phyloP scores from a whole-genome alignment of 768 basidiomycete species.

The Suillus clintonianus region DNA sequence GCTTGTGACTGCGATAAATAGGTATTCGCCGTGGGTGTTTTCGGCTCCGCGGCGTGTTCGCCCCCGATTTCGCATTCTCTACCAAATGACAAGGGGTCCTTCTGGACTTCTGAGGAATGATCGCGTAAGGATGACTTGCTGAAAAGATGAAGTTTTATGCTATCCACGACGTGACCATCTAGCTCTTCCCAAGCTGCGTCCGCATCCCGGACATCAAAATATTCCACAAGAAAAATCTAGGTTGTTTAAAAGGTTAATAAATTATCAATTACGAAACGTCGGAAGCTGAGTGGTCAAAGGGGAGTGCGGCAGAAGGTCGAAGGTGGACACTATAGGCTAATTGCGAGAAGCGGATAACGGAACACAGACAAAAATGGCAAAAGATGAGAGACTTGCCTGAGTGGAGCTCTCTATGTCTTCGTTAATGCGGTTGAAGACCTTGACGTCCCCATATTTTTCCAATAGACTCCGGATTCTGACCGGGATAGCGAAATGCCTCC shows the following conservation, averaged over 20 bases:
- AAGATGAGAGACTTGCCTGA: constrained; percentile 29
- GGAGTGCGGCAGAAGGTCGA: constrained; percentile 3
- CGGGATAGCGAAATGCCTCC: constrained; percentile 20
- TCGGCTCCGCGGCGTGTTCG: constrained; percentile 38
- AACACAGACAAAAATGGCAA: background rate
- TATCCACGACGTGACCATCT: constrained; percentile 50
- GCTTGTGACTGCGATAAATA: constrained; percentile 35
- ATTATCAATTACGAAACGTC: background rate
- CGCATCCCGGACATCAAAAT: constrained; percentile 65
- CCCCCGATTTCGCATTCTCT: constrained; percentile 32
- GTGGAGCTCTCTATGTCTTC: constrained; percentile 23
- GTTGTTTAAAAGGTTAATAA: background rate
- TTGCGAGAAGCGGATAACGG: background rate
- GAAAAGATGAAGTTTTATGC: constrained; percentile 50
- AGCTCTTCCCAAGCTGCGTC: constrained; percentile 51
- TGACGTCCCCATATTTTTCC: constrained; percentile 33
- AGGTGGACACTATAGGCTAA: constrained; percentile 3
- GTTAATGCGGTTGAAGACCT: constrained; percentile 26
- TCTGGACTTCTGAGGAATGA: constrained; percentile 26
- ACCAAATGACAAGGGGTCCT: constrained; percentile 23
- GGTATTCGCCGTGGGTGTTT: constrained; percentile 35
- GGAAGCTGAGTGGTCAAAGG: background rate
- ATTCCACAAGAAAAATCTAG: constrained; percentile 61
- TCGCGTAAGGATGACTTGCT: constrained; percentile 33
- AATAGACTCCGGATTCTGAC: constrained; percentile 31